phyloP scores from a whole-genome alignment of 345 rosid species.

The Viola odorata region DNA sequence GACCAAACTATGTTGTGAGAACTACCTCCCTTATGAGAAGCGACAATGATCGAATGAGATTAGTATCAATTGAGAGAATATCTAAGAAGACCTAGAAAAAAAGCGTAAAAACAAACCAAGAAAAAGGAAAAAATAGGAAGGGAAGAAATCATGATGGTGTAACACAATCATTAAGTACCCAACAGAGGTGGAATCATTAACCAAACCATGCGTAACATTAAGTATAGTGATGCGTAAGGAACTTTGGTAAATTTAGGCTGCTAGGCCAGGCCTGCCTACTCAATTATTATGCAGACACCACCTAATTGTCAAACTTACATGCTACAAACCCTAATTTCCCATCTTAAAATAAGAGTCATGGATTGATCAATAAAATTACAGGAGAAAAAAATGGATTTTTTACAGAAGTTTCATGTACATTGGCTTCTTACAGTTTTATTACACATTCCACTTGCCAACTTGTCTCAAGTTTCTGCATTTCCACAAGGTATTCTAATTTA shows the following conservation, averaged over 20 bases:
- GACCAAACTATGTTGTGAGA: too few species aligned
- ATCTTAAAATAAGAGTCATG: not conserved
- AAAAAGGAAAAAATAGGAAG: not conserved
- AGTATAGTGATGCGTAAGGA: conserved; percentile 9
- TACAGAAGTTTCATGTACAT: conserved; percentile 1
- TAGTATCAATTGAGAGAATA: too few species aligned
- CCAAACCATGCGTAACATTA: conserved; percentile 23
- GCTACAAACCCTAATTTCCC: not conserved
- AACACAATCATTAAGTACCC: conserved; percentile 22
- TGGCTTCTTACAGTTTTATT: conserved; percentile 16
- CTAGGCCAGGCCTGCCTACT: conserved; percentile 10
- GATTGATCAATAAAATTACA: not conserved
- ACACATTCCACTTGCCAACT: conserved; percentile 8
- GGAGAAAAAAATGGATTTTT: conserved; percentile 7
- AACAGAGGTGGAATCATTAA: conserved; percentile 23
- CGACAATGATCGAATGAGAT: too few species aligned
- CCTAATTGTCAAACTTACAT: not conserved
- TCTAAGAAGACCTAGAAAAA: too few species aligned
- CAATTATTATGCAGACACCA: conserved; percentile 20
- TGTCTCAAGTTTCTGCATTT: conserved; percentile 11
- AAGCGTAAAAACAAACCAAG: not conserved
- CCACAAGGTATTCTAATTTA: conserved; percentile 28
- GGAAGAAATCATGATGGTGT: conserved; percentile 11
- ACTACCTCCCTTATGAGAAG: too few species aligned
- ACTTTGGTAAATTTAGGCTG: conserved; percentile 6